These are phyloP conservation scores for Cyanophora paradoxa DNA, from an alignment of 78 protist genomes.

Conservation along the genomic window DNA sequence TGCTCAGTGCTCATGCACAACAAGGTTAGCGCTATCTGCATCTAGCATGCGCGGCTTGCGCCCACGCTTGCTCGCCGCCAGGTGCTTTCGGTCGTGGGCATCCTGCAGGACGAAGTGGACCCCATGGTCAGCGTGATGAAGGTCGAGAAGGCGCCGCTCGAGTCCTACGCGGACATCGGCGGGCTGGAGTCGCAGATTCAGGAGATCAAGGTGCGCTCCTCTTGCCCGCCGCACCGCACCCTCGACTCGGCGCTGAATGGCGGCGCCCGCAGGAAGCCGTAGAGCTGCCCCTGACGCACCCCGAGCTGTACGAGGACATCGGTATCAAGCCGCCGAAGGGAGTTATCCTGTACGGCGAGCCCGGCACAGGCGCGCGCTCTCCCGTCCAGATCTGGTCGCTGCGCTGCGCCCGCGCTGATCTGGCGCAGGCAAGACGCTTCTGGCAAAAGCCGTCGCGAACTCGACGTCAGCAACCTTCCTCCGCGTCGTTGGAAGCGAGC, in stretches of 20 bases:
- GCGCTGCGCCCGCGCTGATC: no score
- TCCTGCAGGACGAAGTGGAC: slow-evolving; percentile 91
- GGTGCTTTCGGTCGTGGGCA: slow-evolving; percentile 86
- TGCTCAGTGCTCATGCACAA: slow-evolving; percentile 83
- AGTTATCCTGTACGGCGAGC: slow-evolving; percentile 96
- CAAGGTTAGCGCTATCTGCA: slow-evolving; percentile 42
- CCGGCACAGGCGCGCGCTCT: slow-evolving; percentile 82
- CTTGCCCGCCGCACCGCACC: no score
- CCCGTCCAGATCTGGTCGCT: no score
- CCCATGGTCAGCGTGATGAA: slow-evolving; percentile 98
- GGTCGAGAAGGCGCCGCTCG: slow-evolving; percentile 98
- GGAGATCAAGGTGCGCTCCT: slow-evolving; percentile 81
- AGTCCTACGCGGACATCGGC: slow-evolving; percentile 98
- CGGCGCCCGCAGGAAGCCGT: no score
- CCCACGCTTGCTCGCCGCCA: neutral
- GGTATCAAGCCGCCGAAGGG: slow-evolving; percentile 99
- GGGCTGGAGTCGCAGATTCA: slow-evolving; percentile 96
- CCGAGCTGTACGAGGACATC: slow-evolving; percentile 97
- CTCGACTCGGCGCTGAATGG: no score
- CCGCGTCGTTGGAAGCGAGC: slow-evolving; percentile 97
- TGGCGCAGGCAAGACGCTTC: slow-evolving; percentile 91
- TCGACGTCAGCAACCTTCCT: slow-evolving; percentile 98
- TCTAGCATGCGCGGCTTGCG: neutral
- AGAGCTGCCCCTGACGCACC: slow-evolving; percentile 98
- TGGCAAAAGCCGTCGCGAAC: slow-evolving; percentile 99